Evolutionary conservation across 179 eudicot genomes (phyloP), one percentile per base, ranked within the genome.

Genomic region (Silene noctiflora): DNA sequence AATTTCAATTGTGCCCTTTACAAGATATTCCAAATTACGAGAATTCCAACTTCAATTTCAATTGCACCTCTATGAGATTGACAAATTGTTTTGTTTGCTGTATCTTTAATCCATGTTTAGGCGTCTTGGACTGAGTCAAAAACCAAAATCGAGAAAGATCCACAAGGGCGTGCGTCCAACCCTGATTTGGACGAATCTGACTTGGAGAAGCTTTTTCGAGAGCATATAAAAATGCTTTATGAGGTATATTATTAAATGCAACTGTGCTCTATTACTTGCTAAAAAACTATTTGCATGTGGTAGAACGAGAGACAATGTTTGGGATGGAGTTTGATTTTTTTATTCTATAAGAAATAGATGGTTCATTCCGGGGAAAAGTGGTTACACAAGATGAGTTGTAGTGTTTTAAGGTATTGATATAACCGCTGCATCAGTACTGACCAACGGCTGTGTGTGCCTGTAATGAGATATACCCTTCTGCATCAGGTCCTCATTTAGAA

Each of bases 51-150:
- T 27, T 11, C 4, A 16, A 33, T 29, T 59, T 22, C 64, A 59
- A 59, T 59, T 59, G 46, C 60, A 17, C 33, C 60, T 8, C 21
- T 21, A n/a, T 60, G 33, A 7, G 35, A 19, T 77, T 20, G 27
- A 46, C 17, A 17, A 16, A 29, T 16, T 44, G 31, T 73, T 67
- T 11, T 67, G 65, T 74, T 73, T 62, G 16, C 29, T 73, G 12
- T 62, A 25, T 61, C 60, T 69, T 35, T 55, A 0, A 31, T 20
- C 71, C 65, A 17, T 78, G 21, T 65, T 68, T 79, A 96, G 99
- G 98, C 91, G 35, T 91, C 98, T 29, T 96, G 99, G 99, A 90
- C 89, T 5, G 98, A 96, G 74, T 91, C 98, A 73, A 96, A 87
- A 78, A 80, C 89, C 33, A 96, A 90, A 79, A 84, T 96, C 78